These are phyloP conservation scores for Hymenoscyphus infarciens DNA, from an alignment of 2,329 filamentous ascomycete genomes.

Conservation along the genomic window DNA sequence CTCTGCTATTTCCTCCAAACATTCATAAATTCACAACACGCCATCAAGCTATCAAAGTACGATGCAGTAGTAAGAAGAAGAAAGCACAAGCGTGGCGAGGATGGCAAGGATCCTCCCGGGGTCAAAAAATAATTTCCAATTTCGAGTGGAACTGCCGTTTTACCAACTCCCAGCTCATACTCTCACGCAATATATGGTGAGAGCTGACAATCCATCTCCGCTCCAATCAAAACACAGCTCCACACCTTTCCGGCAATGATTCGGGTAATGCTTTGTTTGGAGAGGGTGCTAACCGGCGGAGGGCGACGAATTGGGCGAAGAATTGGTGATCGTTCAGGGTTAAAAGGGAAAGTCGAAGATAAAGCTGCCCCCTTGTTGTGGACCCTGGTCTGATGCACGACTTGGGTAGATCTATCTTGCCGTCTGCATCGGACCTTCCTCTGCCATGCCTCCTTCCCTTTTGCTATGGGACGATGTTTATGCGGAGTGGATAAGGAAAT, in stretches of 20 bases:
- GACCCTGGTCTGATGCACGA: background rate
- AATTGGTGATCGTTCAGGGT: background rate
- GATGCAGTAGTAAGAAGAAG: no score
- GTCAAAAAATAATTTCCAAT: no score
- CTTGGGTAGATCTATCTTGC: background rate
- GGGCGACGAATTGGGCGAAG: background rate
- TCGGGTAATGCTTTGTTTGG: background rate
- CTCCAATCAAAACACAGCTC: no score
- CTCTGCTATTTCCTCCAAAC: background rate
- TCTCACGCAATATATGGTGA: no score
- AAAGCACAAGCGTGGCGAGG: no score
- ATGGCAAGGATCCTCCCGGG: no score
- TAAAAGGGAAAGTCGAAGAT: background rate
- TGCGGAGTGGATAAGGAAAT: background rate
- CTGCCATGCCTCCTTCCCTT: background rate
- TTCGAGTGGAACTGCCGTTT: no score
- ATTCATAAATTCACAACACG: no score
- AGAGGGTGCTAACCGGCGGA: background rate
- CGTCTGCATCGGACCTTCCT: background rate
- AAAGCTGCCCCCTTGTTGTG: background rate
- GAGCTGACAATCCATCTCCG: no score
- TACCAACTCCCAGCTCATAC: no score
- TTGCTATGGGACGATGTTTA: background rate
- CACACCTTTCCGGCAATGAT: no score
- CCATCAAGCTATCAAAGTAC: no score